phyloP scores from a whole-genome alignment of 169 alveolate genomes.

The Babesia caballi region DNA sequence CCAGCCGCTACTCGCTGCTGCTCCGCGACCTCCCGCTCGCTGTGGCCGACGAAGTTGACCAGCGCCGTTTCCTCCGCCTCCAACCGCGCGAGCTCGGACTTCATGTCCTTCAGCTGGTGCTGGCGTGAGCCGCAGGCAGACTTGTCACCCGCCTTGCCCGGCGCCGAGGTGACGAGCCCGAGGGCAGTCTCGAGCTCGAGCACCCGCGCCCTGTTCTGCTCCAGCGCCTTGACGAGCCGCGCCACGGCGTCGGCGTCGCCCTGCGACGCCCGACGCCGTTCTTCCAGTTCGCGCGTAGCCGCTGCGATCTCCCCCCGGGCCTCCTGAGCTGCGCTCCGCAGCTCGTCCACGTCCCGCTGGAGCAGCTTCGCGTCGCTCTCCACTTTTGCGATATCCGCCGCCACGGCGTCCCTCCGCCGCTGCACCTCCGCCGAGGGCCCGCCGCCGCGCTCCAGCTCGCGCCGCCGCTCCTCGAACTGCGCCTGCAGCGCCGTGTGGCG shows the following conservation, averaged over 20 bases:
- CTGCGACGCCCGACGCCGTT: conserved; percentile 38
- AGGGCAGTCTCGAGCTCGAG: conserved; percentile 61
- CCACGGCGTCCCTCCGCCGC: conserved; percentile 28
- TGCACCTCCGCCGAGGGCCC: conserved; percentile 38
- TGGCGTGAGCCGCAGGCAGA: conserved; percentile 34
- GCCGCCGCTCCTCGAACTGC: conserved; percentile 1
- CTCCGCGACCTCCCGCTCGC: conserved; percentile 50
- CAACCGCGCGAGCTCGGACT: conserved; percentile 53
- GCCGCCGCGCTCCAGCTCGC: conserved; percentile 2
- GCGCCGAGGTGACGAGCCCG: conserved; percentile 38
- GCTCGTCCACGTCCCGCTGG: conserved; percentile 60
- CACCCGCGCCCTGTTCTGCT: conserved; percentile 64
- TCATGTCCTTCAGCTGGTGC: conserved; percentile 72
- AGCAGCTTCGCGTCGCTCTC: conserved; percentile 53
- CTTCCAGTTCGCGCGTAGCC: conserved; percentile 63
- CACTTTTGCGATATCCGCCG: conserved; percentile 51
- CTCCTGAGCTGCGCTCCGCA: conserved; percentile 38
- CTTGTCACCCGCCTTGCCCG: conserved; percentile 39
- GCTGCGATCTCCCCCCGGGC: conserved; percentile 46
- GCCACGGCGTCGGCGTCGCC: conserved; percentile 42
- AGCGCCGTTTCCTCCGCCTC: conserved; percentile 64
- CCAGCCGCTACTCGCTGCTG: conserved; percentile 39
- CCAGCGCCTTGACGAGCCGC: conserved; percentile 58
- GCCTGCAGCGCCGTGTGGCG: background rate
- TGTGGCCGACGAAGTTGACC: conserved; percentile 51